Percentiles rank a stretch among this genome's conserved stretches.
These are phyloP conservation scores for Colletotrichum tofieldiae DNA, from an alignment of 2,329 filamentous ascomycete species.

Conservation along the genomic window DNA sequence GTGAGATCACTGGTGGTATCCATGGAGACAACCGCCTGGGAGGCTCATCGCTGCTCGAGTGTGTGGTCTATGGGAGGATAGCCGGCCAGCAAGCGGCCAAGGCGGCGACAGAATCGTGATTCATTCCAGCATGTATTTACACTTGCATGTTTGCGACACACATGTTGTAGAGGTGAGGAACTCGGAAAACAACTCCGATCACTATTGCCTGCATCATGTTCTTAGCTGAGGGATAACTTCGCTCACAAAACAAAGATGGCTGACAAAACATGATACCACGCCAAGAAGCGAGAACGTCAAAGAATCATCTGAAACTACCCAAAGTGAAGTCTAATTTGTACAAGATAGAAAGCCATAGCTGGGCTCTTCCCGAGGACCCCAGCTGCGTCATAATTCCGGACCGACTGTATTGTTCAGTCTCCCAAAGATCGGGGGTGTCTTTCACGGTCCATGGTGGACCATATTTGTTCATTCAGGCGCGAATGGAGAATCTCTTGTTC, in stretches of 20 bases:
- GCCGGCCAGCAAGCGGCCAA: constrained; percentile 66
- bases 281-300: neutral
- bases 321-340: constrained; percentile 11
- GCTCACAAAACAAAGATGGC: neutral
- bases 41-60: constrained; percentile 74
- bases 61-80: constrained; percentile 74
- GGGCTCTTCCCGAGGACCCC: constrained; percentile 12
- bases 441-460: neutral
- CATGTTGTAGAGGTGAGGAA: no score
- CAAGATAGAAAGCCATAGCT: constrained; percentile 21
- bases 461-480: neutral
- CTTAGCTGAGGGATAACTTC: neutral
- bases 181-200: neutral
- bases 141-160: neutral
- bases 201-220: neutral
- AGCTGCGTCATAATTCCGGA: neutral
- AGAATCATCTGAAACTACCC: constrained; percentile 17
- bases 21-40: constrained; percentile 76
- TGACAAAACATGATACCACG: no score
- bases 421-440: neutral
- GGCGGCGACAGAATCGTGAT: constrained; percentile 16
- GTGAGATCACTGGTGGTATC: constrained; percentile 76
- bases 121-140: neutral
- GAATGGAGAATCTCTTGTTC: constrained; percentile 31
- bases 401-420: neutral